Evolutionary conservation across 2,329 filamentous ascomycete species (phyloP), one percentile per base, ranked within the genome.

Genomic region (Calonectria hawksworthii): DNA sequence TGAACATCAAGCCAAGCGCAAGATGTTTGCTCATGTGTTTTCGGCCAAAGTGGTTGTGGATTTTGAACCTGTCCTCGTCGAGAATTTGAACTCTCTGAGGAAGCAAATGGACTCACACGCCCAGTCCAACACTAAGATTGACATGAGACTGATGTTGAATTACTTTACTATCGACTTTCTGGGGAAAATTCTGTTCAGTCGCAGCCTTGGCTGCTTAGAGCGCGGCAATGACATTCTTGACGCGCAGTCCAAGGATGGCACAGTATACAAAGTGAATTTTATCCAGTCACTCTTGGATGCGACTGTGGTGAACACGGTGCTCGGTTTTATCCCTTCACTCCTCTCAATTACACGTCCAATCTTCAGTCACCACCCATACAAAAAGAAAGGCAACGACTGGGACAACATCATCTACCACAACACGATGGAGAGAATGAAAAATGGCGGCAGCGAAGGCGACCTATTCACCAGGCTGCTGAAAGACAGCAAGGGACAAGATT

Each of bases 91-190:
- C 18, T 26, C 23, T 13, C 28, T 71, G 21, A 51, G 64, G 36
- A 32, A 21, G 1, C 30, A 68, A 26, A 28, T 71, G 14, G 44
- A 70, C 8, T 13, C 28, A 3, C 68, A 71, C 44, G 47, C 36
- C 4, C 10, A 32, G 5, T 26, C 38, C 11, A 23, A 14, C 3
- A 4, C 23, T 3, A 38, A 16, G n/a, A 26, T 68, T 10, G 56
- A 74, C 9, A 64, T 72, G 64, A n/a, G 68, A 11, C 30, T 28
- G 6, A 41, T 26, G 14, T 23, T 74, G 14, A 74, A 74, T 32
- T 74, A 72, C 30, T 72, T 74, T 32, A 74, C 73, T 36, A 74
- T 74, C n/a, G 73, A 74, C n/a, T 26, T 69, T 13, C 61, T 74
- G 23, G 32, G 30, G 2, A 41, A 41, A 8, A 38, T 74, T 18